Evolutionary conservation across 129 eudicot genomes (phyloP).

Genomic region (Deinandra increscens): DNA sequence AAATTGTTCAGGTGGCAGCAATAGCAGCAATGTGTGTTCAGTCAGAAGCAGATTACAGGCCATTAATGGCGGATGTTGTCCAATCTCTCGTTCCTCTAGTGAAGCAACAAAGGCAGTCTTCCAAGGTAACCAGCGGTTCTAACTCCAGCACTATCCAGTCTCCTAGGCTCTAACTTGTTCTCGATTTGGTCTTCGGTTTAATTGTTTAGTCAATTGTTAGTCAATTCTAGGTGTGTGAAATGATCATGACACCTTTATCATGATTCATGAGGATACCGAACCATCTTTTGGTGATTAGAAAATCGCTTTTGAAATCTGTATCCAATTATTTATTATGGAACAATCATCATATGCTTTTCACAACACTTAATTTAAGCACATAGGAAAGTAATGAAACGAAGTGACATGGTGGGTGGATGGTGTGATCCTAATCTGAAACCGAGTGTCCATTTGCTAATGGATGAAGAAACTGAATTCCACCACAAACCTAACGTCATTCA

Average conservation of each 20-base stretch:
- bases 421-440: constrained; percentile 15
- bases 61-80: constrained; percentile 92
- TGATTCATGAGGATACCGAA: neutral
- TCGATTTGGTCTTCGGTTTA: neutral
- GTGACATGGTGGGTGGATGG: constrained; percentile 7
- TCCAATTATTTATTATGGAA: no score
- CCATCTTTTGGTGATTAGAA: no score
- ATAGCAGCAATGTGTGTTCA: constrained; percentile 98
- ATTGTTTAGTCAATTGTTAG: constrained; percentile 9
- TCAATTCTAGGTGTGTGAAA: constrained; percentile 2
- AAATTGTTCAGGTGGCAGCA: constrained; percentile 89
- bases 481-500: constrained; percentile 3
- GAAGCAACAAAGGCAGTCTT: constrained; percentile 46
- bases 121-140: constrained; percentile 43
- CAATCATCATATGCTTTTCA: neutral
- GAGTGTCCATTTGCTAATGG: constrained; percentile 11
- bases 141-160: constrained; percentile 49
- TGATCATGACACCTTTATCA: neutral
- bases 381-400: constrained; percentile 9
- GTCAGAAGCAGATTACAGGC: constrained; percentile 92
- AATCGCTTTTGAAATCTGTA: no score
- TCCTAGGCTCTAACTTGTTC: constrained; percentile 45
- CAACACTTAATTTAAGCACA: neutral
- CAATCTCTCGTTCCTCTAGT: constrained; percentile 87
- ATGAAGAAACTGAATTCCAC: constrained; percentile 12